Percentiles rank a stretch among this genome's conserved stretches.
phyloP scores from a whole-genome alignment of 768 basidiomycete species.

The Psilocybe tampanensis region DNA sequence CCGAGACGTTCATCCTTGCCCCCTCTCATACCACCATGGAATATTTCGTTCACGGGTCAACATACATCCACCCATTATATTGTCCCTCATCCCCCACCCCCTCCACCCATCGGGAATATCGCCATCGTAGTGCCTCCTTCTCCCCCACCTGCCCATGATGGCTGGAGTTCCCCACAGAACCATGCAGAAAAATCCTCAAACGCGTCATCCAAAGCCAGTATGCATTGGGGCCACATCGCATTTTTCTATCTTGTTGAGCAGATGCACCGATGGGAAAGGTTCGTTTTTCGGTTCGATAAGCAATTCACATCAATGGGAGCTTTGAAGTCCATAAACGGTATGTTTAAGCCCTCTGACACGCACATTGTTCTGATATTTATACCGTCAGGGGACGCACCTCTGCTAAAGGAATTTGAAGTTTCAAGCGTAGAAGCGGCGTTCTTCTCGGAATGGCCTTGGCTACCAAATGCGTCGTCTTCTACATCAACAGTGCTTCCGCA shows the following conservation, averaged over 20 bases:
- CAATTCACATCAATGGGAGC: constrained; percentile 75
- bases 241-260: constrained; percentile 79
- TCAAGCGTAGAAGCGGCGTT: constrained; percentile 67
- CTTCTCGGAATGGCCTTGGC: constrained; percentile 75
- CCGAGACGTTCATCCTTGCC: constrained; percentile 34
- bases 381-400: constrained; percentile 65
- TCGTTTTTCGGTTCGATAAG: constrained; percentile 79
- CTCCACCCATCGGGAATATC: constrained; percentile 25
- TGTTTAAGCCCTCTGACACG: constrained; percentile 23
- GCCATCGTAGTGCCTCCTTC: constrained; percentile 48
- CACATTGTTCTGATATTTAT: constrained; percentile 9
- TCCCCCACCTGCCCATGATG: constrained; percentile 35
- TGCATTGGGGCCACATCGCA: constrained; percentile 81
- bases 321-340: constrained; percentile 73
- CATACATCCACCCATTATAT: constrained; percentile 40
- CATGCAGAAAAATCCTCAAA: constrained; percentile 19
- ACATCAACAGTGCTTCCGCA: constrained; percentile 42
- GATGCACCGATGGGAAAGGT: constrained; percentile 82
- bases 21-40: constrained; percentile 36
- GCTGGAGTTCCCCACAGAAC: constrained; percentile 36
- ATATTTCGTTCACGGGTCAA: constrained; percentile 30
- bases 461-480: constrained; percentile 50
- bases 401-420: constrained; percentile 76
- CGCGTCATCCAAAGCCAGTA: constrained; percentile 44
- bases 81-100: constrained; percentile 32